Evolutionary conservation across 495 filamentous ascomycete species (phyloP).

Genomic region (Tuber calosporum): DNA sequence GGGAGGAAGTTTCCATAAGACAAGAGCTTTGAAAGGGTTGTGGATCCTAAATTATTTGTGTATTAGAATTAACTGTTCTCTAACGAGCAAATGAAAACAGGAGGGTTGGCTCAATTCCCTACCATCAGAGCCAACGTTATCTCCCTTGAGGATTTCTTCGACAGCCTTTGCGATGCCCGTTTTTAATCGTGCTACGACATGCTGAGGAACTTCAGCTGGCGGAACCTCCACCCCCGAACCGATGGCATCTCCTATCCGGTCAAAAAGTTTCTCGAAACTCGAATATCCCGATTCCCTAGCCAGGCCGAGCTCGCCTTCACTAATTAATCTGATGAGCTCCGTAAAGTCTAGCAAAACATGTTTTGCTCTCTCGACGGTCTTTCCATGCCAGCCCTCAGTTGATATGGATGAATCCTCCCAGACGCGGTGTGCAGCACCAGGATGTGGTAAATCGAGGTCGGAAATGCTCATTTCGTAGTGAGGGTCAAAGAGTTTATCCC

Average conservation of each 20-base stretch:
- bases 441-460: constrained; percentile 18
- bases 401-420: constrained; percentile 7
- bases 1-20: constrained; percentile 28
- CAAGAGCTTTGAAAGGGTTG: constrained; percentile 25
- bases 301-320: constrained; percentile 7
- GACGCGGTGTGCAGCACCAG: neutral
- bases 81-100: neutral
- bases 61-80: neutral
- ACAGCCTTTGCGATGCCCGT: neutral
- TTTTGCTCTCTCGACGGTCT: constrained; percentile 20
- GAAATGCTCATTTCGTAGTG: constrained; percentile 19
- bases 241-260: neutral
- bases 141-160: neutral
- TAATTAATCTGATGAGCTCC: neutral
- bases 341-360: constrained; percentile 15
- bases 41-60: constrained; percentile 10
- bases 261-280: constrained; percentile 17
- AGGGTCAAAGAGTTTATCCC: constrained; percentile 24
- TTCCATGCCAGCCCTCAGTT: constrained; percentile 8
- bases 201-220: neutral
- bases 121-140: neutral
- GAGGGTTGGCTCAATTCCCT: neutral
- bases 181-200: neutral
- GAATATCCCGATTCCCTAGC: constrained; percentile 14
- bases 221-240: neutral